These are phyloP conservation scores for Cercospora zeina DNA, from an alignment of 2,329 filamentous ascomycete species.

Conservation along the genomic window DNA sequence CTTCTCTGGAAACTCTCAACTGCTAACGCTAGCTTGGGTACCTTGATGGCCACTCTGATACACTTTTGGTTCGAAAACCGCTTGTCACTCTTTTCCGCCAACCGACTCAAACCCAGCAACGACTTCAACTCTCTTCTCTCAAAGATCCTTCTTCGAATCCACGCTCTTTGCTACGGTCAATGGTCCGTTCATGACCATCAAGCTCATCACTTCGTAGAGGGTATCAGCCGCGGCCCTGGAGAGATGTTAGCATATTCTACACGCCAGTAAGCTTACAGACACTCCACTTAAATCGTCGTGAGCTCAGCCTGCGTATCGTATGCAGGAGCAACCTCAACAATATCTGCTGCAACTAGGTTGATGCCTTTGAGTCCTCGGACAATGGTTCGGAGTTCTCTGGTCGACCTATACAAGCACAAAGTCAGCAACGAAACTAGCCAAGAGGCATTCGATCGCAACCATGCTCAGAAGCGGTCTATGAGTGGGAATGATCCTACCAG, in stretches of 20 bases:
- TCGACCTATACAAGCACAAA: conserved; percentile 46
- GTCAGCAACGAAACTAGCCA: background rate
- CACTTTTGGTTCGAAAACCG: background rate
- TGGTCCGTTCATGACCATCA: conserved; percentile 72
- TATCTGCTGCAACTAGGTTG: conserved; percentile 76
- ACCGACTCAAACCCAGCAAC: background rate
- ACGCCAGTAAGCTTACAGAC: background rate
- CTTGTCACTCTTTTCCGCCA: background rate
- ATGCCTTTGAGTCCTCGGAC: conserved; percentile 67
- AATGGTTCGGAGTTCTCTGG: conserved; percentile 70
- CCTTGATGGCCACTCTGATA: conserved; percentile 2
- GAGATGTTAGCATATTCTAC: conserved; percentile 42
- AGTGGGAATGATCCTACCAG: conserved; percentile 48
- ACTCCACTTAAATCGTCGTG: conserved; percentile 61
- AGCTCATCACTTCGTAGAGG: conserved; percentile 79
- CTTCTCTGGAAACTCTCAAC: background rate
- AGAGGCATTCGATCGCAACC: background rate
- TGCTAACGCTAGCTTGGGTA: background rate
- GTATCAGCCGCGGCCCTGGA: conserved; percentile 71
- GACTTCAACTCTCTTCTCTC: background rate
- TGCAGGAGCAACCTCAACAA: conserved; percentile 87
- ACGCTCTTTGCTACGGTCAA: conserved; percentile 52
- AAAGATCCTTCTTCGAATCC: conserved; percentile 31
- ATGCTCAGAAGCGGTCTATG: background rate
- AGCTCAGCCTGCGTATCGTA: conserved; percentile 80